A percentile compares a stretch with the other conserved stretches of the same genome.
Conservation (phyloP, 192 early-diverging fungal genomes). For the Coemansia guatemalensis region DNA sequence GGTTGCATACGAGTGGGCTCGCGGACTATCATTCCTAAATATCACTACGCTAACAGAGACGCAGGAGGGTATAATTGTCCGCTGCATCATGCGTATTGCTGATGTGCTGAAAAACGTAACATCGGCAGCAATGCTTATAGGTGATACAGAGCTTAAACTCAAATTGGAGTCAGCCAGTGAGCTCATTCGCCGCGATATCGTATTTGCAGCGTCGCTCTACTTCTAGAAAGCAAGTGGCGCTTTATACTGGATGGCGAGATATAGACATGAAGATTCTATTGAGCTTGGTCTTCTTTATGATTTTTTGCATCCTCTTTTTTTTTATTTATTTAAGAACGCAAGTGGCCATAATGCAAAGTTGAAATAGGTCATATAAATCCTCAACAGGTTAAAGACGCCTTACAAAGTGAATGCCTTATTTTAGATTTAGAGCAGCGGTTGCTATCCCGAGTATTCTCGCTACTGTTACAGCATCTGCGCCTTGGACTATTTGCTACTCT, state of each 20-base stretch:
- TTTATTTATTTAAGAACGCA: no score
- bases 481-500: no score
- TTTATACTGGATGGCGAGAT: neutral
- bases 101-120: constrained; percentile 91
- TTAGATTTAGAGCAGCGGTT: no score
- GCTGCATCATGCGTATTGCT: constrained; percentile 89
- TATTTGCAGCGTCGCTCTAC: constrained; percentile 92
- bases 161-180: constrained; percentile 92
- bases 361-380: no score
- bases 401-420: no score
- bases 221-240: constrained; percentile 23
- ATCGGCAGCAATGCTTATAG: constrained; percentile 84
- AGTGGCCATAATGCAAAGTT: no score
- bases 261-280: no score
- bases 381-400: no score
- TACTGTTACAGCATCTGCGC: no score
- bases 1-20: constrained; percentile 97
- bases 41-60: constrained; percentile 93
- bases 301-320: no score
- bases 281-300: no score
- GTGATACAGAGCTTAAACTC: constrained; percentile 78
- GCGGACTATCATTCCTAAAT: constrained; percentile 86
- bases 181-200: constrained; percentile 90
- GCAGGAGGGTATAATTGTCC: constrained; percentile 92
- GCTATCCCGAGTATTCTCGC: no score